Evolutionary conservation across 225 moss, liverwort and hornwort species (phyloP).

Genomic region (Rhytidiadelphus loreus): DNA sequence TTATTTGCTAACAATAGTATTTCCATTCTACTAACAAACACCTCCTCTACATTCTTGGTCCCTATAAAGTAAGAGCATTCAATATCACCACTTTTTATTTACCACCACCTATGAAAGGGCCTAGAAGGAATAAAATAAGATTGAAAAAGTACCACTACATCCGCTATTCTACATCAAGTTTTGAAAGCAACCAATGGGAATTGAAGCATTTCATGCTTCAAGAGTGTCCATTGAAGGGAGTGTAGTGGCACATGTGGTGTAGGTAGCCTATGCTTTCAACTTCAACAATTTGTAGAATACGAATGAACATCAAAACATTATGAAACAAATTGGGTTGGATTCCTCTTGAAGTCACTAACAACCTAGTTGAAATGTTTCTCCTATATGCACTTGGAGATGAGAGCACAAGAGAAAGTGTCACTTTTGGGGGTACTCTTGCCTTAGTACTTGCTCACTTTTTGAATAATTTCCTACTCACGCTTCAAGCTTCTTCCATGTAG

Average conservation of each 20-base stretch:
- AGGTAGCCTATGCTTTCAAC: neutral
- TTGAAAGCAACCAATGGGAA: neutral
- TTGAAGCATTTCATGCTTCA: too few relatives aligned
- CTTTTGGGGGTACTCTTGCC: neutral
- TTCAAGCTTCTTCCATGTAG: neutral
- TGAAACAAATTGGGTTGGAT: neutral
- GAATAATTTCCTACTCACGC: neutral
- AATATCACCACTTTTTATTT: too few relatives aligned
- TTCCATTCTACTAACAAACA: neutral
- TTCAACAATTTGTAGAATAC: too few relatives aligned
- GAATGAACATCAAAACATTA: neutral
- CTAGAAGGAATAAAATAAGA: accelerated
- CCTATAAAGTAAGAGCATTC: accelerated
- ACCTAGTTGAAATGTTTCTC: neutral
- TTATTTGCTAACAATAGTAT: neutral
- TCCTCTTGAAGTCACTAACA: neutral
- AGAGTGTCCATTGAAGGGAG: accelerated
- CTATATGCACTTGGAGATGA: neutral
- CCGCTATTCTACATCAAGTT: too few relatives aligned
- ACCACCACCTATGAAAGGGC: accelerated
- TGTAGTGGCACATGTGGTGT: neutral
- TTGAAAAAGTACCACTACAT: neutral
- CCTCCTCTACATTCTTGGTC: neutral
- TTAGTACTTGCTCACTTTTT: accelerated
- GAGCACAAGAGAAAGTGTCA: neutral